Evolutionary conservation across 495 filamentous ascomycete species (phyloP).

Genomic region (Penicillium coffeae): DNA sequence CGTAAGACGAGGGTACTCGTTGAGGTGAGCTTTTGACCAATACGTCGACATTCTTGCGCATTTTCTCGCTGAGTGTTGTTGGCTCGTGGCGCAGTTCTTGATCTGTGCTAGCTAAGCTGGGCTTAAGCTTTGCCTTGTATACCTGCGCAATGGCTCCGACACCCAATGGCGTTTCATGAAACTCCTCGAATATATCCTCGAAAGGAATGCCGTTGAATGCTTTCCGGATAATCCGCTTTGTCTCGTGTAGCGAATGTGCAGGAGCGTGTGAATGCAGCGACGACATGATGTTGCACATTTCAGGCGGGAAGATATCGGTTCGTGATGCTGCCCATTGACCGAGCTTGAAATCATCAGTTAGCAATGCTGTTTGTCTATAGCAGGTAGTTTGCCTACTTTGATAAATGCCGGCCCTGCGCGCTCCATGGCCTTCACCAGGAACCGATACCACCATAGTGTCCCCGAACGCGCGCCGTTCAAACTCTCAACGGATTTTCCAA

Average conservation of each 20-base stretch:
- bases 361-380: too few species aligned
- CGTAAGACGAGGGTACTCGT: slow-evolving; percentile 84
- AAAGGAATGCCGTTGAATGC: slow-evolving; percentile 80
- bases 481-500: slow-evolving; percentile 58
- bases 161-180: slow-evolving; percentile 83
- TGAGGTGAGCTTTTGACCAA: slow-evolving; percentile 81
- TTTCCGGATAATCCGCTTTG: slow-evolving; percentile 70
- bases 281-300: slow-evolving; percentile 92
- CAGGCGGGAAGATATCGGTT: slow-evolving; percentile 93
- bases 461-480: slow-evolving; percentile 68
- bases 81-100: slow-evolving; percentile 44
- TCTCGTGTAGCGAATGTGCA: slow-evolving; percentile 78
- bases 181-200: slow-evolving; percentile 95
- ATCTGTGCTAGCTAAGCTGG: slow-evolving; percentile 64
- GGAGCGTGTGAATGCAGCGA: slow-evolving; percentile 92
- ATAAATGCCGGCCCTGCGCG: slow-evolving; percentile 94
- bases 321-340: slow-evolving; percentile 99
- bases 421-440: slow-evolving; percentile 88
- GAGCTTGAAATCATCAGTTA: slow-evolving; percentile 59
- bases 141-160: slow-evolving; percentile 98
- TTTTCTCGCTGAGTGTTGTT: slow-evolving; percentile 57
- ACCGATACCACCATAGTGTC: slow-evolving; percentile 92
- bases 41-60: slow-evolving; percentile 77
- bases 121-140: slow-evolving; percentile 90
- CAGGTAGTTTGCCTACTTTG: slow-evolving; percentile 58